Base-by-base conservation (phyloP, 2,329 filamentous ascomycete species). In the Thermothelomyces thermophilus region DNA sequence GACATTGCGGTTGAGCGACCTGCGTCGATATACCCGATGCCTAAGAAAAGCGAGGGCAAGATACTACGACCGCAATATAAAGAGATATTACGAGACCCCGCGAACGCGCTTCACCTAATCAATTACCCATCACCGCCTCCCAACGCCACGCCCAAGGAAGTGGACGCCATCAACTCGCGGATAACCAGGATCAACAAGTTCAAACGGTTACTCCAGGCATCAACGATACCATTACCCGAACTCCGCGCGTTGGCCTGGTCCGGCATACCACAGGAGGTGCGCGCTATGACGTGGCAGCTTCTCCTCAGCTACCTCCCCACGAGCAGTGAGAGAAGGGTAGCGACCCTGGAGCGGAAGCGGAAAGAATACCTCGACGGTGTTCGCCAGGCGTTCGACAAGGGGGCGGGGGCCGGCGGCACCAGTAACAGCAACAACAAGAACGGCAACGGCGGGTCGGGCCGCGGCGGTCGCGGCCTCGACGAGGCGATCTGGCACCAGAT, bases 401-500 rank as follows among this genome's bases (percentile, higher is more conserved):
- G 83, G 2, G 80, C 87, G 9, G 24, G 24, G 9, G 24, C 24
- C 48, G 66, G 42, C 24, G 40, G 46, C 26, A 22, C 33, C 47
- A 65, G 57, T n/a, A 11, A 11, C 44, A 41, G 22, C 22, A 46
- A 30, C 34, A 40, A 41, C 16, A 44, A 30, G 31, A 40, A 41
- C 16, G 41, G 28, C 19, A 44, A 31, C 35, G 36, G 44, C n/a
- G 39, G 37, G 6, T 43, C 53, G 4, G 34, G 48, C 20, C 52
- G 51, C 11, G 49, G 54, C n/a, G 44, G 20, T 10, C 48, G 59
- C 54, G 91, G 90, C 2, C 71, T 98, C 16, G 94, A 98, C 60
- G 93, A 98, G 71, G 86, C 89, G n/a, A 83, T 98, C 52, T 98
- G 93, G 93, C 93, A 98, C 71, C 93, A 98, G 65, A 97, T 98